phyloP scores from a whole-genome alignment of 108 stramenopile species.

The Cyclotella atomus region DNA sequence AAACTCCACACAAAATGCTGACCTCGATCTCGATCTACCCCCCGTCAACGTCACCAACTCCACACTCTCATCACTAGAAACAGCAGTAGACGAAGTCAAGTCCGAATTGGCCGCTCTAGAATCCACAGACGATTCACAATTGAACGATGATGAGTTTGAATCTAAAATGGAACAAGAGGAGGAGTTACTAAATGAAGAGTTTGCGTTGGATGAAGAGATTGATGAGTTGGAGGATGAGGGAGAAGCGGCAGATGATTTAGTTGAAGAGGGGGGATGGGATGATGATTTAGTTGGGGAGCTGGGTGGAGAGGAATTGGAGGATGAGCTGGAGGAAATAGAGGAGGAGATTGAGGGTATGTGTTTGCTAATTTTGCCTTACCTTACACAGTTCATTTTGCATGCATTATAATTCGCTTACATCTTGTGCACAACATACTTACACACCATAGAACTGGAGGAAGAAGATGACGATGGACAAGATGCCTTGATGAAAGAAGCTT shows the following conservation, averaged over 20 bases:
- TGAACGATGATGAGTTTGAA: not conserved
- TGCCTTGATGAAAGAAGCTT: conserved; percentile 2
- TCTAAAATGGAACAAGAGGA: not conserved
- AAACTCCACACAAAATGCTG: too few relatives aligned
- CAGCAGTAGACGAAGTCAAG: not conserved
- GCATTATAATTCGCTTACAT: too few relatives aligned
- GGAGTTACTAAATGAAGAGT: not conserved
- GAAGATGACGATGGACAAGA: conserved; percentile 23
- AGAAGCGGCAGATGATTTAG: not conserved
- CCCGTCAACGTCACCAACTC: too few relatives aligned
- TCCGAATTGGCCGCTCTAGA: not conserved
- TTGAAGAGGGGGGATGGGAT: not conserved
- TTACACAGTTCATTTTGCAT: too few relatives aligned
- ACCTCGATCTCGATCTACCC: too few relatives aligned
- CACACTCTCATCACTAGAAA: not conserved
- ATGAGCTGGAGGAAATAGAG: conserved; percentile 21
- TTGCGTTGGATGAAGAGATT: not conserved
- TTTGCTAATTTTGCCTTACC: too few relatives aligned
- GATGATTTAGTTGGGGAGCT: not conserved
- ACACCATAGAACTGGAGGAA: conserved; percentile 5
- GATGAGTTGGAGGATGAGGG: not conserved
- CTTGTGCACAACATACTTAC: too few relatives aligned
- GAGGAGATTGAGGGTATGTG: conserved; percentile 28
- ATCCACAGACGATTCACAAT: not conserved
- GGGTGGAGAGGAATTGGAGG: not conserved